Percentiles rank a stretch among this genome's conserved stretches.
Conservation (phyloP, 169 alveolate genomes). For the Plasmodium malariae region DNA sequence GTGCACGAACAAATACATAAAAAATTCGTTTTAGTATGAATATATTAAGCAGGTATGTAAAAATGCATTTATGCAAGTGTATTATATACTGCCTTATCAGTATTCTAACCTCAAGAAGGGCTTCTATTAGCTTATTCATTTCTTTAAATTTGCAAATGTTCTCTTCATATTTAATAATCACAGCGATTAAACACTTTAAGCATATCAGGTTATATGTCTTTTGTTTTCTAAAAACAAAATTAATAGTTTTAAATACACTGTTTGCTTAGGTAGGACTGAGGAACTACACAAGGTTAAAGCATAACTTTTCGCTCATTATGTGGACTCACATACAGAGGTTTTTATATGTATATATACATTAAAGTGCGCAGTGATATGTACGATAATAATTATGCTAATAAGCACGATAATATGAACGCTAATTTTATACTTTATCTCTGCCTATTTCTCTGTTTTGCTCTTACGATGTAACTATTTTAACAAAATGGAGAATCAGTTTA, state of each 20-base stretch:
- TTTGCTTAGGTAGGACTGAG: background rate
- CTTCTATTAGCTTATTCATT: constrained; percentile 45
- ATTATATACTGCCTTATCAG: background rate
- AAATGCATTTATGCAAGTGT: background rate
- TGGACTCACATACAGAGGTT: no score
- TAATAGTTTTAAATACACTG: background rate
- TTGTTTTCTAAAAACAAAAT: constrained; percentile 40
- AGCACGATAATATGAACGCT: no score
- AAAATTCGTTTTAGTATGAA: background rate
- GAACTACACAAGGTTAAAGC: no score
- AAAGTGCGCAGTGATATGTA: no score
- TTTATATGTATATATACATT: no score
- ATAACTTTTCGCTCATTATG: no score
- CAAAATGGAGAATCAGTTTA: constrained; percentile 54
- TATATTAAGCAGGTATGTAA: background rate
- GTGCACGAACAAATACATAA: background rate
- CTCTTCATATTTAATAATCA: constrained; percentile 64
- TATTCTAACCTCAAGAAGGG: constrained; percentile 60
- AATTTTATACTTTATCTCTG: no score
- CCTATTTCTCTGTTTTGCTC: background rate
- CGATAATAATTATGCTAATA: no score
- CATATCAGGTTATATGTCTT: constrained; percentile 72
- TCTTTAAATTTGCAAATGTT: constrained; percentile 68
- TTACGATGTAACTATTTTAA: constrained; percentile 68
- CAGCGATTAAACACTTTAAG: constrained; percentile 62